phyloP scores from a whole-genome alignment of 2,329 filamentous ascomycete genomes.

The Pseudogymnoascus sp. region DNA sequence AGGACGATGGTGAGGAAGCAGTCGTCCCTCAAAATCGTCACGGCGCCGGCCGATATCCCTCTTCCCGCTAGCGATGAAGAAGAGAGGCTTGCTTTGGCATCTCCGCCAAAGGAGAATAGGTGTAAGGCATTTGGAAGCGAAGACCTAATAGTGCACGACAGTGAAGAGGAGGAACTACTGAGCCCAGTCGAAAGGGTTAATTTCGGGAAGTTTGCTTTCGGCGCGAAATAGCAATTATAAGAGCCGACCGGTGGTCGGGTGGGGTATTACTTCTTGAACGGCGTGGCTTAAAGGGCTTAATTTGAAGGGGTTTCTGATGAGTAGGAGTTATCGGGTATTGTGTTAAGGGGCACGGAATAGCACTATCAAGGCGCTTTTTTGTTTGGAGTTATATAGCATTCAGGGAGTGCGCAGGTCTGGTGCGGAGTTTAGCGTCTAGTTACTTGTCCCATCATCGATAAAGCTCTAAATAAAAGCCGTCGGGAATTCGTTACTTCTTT shows the following conservation, averaged over 20 bases:
- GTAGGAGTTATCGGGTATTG: not conserved
- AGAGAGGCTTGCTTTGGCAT: conserved; percentile 19
- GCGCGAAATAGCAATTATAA: not conserved
- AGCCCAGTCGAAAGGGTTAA: conserved; percentile 16
- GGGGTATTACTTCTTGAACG: not conserved
- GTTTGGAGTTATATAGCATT: not conserved
- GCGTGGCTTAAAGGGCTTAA: not conserved
- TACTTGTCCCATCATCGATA: not conserved
- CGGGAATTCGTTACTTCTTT: not conserved
- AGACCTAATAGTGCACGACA: conserved; percentile 43
- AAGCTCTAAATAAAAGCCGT: not conserved
- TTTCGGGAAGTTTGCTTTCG: not conserved
- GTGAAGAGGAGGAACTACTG: conserved; percentile 33
- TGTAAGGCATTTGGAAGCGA: conserved; percentile 36
- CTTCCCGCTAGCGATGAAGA: conserved; percentile 20
- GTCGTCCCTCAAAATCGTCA: conserved; percentile 21
- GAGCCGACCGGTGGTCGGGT: too few species aligned
- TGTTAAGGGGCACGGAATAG: not conserved
- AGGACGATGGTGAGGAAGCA: not conserved
- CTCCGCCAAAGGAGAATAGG: conserved; percentile 16
- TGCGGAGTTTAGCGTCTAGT: not conserved
- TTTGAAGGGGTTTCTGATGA: not conserved
- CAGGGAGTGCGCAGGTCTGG: not conserved
- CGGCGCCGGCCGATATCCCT: conserved; percentile 32
- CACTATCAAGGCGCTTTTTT: not conserved